Conservation (phyloP, 2,329 filamentous ascomycete species). For the Cryphonectria carpinicola region DNA sequence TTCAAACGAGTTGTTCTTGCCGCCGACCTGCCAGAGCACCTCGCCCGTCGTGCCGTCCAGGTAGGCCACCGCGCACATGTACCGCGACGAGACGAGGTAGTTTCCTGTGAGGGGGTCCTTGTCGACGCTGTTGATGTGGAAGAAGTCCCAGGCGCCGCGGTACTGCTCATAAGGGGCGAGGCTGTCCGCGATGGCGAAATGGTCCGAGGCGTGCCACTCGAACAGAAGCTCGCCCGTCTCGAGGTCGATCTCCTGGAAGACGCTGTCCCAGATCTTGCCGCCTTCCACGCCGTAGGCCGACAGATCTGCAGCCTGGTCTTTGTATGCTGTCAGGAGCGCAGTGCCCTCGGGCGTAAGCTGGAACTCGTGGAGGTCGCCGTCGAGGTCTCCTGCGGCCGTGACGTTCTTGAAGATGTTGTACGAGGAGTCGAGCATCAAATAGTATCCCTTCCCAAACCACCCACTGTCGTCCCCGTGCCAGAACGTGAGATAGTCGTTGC, state of each 20-base stretch:
- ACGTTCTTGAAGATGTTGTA: constrained; percentile 31
- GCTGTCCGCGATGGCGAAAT: constrained; percentile 36
- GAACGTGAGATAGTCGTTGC: constrained; percentile 41
- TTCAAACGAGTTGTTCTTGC: constrained; percentile 40
- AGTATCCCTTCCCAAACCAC: constrained; percentile 27
- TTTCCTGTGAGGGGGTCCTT: constrained; percentile 41
- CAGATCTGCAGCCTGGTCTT: constrained; percentile 39
- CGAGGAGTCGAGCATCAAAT: constrained; percentile 28
- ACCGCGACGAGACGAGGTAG: constrained; percentile 43
- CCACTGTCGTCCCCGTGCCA: constrained; percentile 34
- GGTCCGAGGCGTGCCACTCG: constrained; percentile 42
- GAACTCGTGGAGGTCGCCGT: constrained; percentile 48
- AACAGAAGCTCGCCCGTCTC: constrained; percentile 43
- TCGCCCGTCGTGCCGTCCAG: constrained; percentile 39
- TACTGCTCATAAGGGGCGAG: constrained; percentile 35
- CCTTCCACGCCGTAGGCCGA: constrained; percentile 37
- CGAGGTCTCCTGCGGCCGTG: constrained; percentile 34
- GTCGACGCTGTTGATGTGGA: constrained; percentile 44
- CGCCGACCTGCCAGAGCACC: constrained; percentile 43
- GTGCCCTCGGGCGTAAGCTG: constrained; percentile 46
- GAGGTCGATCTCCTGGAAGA: constrained; percentile 45
- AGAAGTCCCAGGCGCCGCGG: constrained; percentile 43
- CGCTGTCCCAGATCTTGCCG: constrained; percentile 40
- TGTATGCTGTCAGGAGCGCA: constrained; percentile 48
- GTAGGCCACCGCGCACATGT: constrained; percentile 38